Evolutionary conservation across 192 early-diverging fungal species (phyloP).

Genomic region (Coemansia pectinata): DNA sequence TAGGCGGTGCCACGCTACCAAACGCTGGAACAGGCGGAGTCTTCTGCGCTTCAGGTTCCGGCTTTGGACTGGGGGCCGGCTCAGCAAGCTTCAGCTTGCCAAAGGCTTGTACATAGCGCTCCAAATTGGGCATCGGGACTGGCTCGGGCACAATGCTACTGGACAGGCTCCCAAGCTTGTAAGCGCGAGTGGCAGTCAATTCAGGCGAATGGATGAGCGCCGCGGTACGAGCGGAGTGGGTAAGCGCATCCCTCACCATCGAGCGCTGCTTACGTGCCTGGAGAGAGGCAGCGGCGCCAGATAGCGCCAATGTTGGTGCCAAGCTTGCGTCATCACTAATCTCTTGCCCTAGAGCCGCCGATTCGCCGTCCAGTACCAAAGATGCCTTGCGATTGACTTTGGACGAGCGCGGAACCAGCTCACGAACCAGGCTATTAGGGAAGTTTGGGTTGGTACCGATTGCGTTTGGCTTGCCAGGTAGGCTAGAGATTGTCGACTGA

Average conservation of each 20-base stretch:
- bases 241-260: conserved; percentile 33
- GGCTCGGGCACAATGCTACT: not conserved
- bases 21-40: not conserved
- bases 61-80: conserved; percentile 7
- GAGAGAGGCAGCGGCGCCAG: conserved; percentile 23
- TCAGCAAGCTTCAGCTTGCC: conserved; percentile 39
- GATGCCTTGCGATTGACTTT: conserved; percentile 39
- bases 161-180: not conserved
- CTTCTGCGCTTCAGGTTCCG: not conserved
- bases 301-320: conserved; percentile 13
- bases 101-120: conserved; percentile 46
- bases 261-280: conserved; percentile 31
- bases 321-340: not conserved
- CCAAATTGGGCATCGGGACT: conserved; percentile 45
- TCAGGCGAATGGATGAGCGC: conserved; percentile 23
- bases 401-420: conserved; percentile 35
- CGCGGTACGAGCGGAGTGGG: conserved; percentile 23
- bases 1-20: not conserved
- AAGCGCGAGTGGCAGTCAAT: not conserved
- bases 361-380: conserved; percentile 20
- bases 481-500: not conserved
- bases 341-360: not conserved
- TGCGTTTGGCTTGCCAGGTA: not conserved
- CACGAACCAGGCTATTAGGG: conserved; percentile 39
- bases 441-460: conserved; percentile 12